Percentiles rank a stretch among this genome's conserved stretches.
phyloP scores from a whole-genome alignment of 1,139 yeast species.

The Suhomyces chickasaworum region DNA sequence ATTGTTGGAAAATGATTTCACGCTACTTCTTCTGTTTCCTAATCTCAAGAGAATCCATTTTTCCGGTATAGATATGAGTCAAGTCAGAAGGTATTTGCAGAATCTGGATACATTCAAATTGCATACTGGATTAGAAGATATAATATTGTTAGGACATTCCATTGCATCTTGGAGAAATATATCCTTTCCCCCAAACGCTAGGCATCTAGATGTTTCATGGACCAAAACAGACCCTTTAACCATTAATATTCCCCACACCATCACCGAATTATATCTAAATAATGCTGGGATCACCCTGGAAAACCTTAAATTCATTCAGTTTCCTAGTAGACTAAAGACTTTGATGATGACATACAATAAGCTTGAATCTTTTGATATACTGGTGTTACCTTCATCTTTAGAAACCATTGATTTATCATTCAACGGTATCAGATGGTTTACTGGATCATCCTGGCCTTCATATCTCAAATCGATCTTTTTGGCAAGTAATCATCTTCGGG shows the following conservation, averaged over 20 bases:
- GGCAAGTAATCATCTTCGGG: constrained; percentile 26
- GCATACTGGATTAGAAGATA: constrained; percentile 22
- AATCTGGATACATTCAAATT: constrained; percentile 6
- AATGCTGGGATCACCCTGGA: constrained; percentile 26
- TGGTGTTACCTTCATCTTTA: constrained; percentile 29
- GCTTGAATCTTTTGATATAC: constrained; percentile 24
- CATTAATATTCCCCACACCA: constrained; percentile 24
- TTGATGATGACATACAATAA: constrained; percentile 40
- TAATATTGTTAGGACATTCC: constrained; percentile 38
- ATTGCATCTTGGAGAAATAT: constrained; percentile 33
- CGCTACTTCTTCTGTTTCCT: constrained; percentile 26
- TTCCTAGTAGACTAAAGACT: constrained; percentile 29
- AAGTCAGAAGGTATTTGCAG: constrained; percentile 9
- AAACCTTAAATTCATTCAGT: constrained; percentile 17
- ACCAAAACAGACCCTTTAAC: constrained; percentile 20
- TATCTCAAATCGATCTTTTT: constrained; percentile 29
- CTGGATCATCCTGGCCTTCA: constrained; percentile 31
- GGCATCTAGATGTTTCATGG: constrained; percentile 42
- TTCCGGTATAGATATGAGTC: constrained; percentile 26
- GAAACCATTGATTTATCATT: constrained; percentile 34
- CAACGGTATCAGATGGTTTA: constrained; percentile 21
- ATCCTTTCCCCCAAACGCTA: constrained; percentile 23
- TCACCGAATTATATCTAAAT: constrained; percentile 35
- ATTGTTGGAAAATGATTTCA: constrained; percentile 24
- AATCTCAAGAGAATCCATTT: constrained; percentile 37